Percentiles rank a stretch among this genome's conserved stretches.
Conservation (phyloP, 495 filamentous ascomycete genomes). For the Rhizodiscina lignyota region DNA sequence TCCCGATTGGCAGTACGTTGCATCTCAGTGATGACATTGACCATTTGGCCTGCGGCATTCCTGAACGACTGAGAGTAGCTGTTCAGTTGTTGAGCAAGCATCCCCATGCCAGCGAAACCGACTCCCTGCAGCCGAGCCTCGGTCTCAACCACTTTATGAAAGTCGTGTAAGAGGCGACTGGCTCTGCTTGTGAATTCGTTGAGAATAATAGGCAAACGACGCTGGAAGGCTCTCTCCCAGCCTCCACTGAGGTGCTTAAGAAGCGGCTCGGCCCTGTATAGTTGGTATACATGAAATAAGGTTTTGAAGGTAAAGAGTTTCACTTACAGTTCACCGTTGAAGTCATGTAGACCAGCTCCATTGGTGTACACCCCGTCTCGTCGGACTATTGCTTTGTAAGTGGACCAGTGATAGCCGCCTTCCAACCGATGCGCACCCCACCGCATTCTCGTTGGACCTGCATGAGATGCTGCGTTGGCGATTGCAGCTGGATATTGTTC, state of each 20-base stretch:
- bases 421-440: conserved; percentile 32
- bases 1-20: conserved; percentile 40
- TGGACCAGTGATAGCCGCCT: conserved; percentile 33
- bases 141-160: conserved; percentile 26
- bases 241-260: no score
- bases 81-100: conserved; percentile 28
- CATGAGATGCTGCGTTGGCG: no score
- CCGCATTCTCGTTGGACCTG: conserved; percentile 20
- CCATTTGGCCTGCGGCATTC: conserved; percentile 16
- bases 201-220: conserved; percentile 25
- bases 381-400: conserved; percentile 46
- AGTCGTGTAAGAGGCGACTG: conserved; percentile 15
- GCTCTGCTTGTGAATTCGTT: conserved; percentile 11
- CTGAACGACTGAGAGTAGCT: conserved; percentile 25
- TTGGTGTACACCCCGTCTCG: conserved; percentile 28
- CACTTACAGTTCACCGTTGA: no score
- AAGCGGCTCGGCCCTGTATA: no score
- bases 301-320: conserved; percentile 13
- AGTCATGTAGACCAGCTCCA: conserved; percentile 22
- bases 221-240: conserved; percentile 41
- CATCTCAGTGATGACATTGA: conserved; percentile 20
- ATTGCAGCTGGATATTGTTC: no score
- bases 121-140: conserved; percentile 22
- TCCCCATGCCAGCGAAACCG: conserved; percentile 20
- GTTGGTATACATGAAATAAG: conserved; percentile 1